Evolutionary conservation across 1,284 basidiomycete species (phyloP), one percentile per base, ranked within the genome.

Genomic region (Irpex rosettiformis): DNA sequence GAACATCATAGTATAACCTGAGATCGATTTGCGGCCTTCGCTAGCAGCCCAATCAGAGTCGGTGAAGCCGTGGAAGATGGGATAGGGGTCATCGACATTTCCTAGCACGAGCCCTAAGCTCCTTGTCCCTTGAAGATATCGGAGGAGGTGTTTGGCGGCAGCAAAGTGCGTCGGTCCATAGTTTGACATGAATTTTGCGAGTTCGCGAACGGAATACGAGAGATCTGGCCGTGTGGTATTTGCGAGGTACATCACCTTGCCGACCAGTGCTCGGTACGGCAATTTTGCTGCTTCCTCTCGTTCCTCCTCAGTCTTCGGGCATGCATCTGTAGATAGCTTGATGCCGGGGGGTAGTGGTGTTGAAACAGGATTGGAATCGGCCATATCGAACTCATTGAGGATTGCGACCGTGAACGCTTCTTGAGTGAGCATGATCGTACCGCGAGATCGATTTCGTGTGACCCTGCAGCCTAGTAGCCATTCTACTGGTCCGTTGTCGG

Each of bases 401-500:
- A 77, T 64, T 3, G 60, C 47, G 7, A 67, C 49, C 47, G 72
- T 67, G 60, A 73, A 75, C 6, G 61, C 43, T 1, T 61, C 58
- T 40, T 75, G 73, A 0, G 61, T 66, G n/a, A 76, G 60, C 18
- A 63, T 57, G 21, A 76, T 65, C 2, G 69, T 72, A 4, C 68
- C 49, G 1, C 52, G 58, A 2, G 52, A 37, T 13, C 64, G 53
- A 53, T 76, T 66, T 10, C 71, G 65, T 3, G 52, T 57, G 57
- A 77, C 64, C 56, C 71, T 63, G 47, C 76, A 66, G 4, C 74
- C 72, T 0, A 77, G 64, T n/a, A 77, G 58, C 64, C 66, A 72
- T 8, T 59, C 61, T 24, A 69, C 65, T 1, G 62, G 49, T 0
- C 76, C 76, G 0, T 74, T 61, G 57, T 72, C 69, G 1, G 64